Conservation (phyloP, 2,329 filamentous ascomycete genomes). For the Aspergillus sp. region DNA sequence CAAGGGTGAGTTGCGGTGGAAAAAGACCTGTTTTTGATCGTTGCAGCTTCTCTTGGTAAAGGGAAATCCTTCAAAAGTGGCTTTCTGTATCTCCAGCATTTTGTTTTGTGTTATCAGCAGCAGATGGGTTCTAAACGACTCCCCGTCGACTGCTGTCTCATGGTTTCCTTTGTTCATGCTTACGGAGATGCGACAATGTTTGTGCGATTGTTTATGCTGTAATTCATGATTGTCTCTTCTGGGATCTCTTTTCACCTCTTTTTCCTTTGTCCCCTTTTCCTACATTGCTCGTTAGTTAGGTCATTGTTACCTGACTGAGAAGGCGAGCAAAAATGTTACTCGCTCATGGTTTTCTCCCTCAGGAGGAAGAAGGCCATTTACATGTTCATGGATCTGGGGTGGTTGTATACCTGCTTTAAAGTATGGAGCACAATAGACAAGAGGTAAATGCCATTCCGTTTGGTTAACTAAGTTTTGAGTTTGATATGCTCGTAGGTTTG, state of each 20-base stretch:
- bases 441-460: slow-evolving; percentile 40
- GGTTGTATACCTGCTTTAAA: slow-evolving; percentile 35
- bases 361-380: slow-evolving; percentile 30
- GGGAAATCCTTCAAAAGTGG: slow-evolving; percentile 44
- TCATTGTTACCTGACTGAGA: slow-evolving; percentile 42
- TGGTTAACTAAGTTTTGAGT: slow-evolving; percentile 11
- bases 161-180: slow-evolving; percentile 44
- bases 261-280: slow-evolving; percentile 33
- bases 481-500: background rate
- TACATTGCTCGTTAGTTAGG: slow-evolving; percentile 43
- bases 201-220: slow-evolving; percentile 40
- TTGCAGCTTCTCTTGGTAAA: slow-evolving; percentile 34
- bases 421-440: slow-evolving; percentile 36
- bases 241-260: slow-evolving; percentile 33
- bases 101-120: slow-evolving; percentile 32
- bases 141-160: slow-evolving; percentile 28
- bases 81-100: slow-evolving; percentile 44
- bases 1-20: slow-evolving; percentile 34
- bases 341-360: slow-evolving; percentile 31
- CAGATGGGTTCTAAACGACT: slow-evolving; percentile 22
- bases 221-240: slow-evolving; percentile 37
- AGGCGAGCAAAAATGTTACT: slow-evolving; percentile 42
- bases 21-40: slow-evolving; percentile 31
- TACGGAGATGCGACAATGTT: slow-evolving; percentile 45
- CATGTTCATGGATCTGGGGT: slow-evolving; percentile 36